A percentile compares a stretch with the other conserved stretches of the same genome.
These are phyloP conservation scores for Dictyostelium citrinum DNA, from an alignment of 78 protist species.

Conservation along the genomic window DNA sequence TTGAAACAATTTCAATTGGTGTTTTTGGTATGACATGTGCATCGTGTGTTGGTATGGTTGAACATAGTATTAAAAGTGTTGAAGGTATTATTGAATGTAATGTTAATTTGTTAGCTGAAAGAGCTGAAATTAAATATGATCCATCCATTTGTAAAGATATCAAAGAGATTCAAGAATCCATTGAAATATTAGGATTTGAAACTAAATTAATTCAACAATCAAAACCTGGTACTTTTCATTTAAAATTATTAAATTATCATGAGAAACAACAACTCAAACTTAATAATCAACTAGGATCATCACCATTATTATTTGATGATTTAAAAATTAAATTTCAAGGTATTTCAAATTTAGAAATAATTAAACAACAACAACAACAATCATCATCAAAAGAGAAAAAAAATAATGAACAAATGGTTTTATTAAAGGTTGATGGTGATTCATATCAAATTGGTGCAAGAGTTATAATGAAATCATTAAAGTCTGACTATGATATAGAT, in stretches of 20 bases:
- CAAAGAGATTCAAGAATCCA: neutral
- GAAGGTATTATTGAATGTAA: slow-evolving; percentile 55
- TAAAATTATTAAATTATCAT: neutral
- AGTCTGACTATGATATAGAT: neutral
- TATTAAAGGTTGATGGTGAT: slow-evolving; percentile 43
- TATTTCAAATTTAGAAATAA: neutral
- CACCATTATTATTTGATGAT: neutral
- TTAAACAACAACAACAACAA: neutral
- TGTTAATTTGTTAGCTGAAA: slow-evolving; percentile 55
- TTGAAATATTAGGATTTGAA: slow-evolving; percentile 55
- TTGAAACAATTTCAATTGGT: slow-evolving; percentile 25
- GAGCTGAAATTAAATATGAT: slow-evolving; percentile 54
- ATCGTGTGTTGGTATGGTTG: slow-evolving; percentile 76
- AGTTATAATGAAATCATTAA: neutral
- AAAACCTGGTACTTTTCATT: slow-evolving; percentile 32
- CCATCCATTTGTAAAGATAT: slow-evolving; percentile 5
- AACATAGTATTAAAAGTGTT: slow-evolving; percentile 33
- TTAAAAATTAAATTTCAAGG: neutral
- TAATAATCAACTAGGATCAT: neutral
- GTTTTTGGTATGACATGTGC: slow-evolving; percentile 82
- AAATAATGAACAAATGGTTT: neutral
- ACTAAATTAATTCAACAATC: slow-evolving; percentile 39
- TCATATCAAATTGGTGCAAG: slow-evolving; percentile 41
- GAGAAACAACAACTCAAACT: neutral
- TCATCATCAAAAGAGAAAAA: too few species aligned